phyloP scores from a whole-genome alignment of 345 rosid genomes.

The Erucastrum elatum region DNA sequence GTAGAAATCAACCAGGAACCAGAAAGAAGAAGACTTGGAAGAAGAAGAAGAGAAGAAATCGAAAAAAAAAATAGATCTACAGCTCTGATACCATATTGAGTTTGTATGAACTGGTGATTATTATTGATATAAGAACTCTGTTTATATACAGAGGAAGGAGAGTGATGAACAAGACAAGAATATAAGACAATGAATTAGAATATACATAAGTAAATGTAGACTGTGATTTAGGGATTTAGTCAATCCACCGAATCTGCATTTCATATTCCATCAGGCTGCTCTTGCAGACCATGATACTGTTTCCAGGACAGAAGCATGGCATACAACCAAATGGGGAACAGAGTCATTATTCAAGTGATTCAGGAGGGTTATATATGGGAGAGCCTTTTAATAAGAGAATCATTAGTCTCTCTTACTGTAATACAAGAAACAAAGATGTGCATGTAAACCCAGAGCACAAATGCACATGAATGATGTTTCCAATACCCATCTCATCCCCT shows the following conservation, averaged over 20 bases:
- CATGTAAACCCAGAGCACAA: constrained; percentile 8
- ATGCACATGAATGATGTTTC: constrained; percentile 91
- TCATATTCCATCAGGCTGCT: constrained; percentile 40
- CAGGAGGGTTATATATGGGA: constrained; percentile 56
- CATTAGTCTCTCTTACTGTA: constrained; percentile 4
- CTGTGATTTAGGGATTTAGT: background rate
- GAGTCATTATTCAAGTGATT: constrained; percentile 52
- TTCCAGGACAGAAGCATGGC: constrained; percentile 94
- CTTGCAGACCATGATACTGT: constrained; percentile 81
- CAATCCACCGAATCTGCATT: background rate
- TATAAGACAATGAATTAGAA: background rate
- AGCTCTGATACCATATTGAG: too few species aligned
- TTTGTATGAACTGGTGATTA: background rate
- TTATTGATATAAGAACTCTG: background rate
- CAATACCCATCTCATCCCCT: constrained; percentile 98
- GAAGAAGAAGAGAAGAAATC: too few species aligned
- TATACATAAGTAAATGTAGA: background rate
- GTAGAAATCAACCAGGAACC: too few species aligned
- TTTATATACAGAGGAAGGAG: background rate
- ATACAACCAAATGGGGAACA: constrained; percentile 92
- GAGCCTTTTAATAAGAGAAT: constrained; percentile 57
- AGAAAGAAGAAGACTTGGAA: too few species aligned
- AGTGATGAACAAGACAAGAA: background rate
- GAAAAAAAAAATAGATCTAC: too few species aligned
- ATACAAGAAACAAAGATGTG: constrained; percentile 11